phyloP scores from a whole-genome alignment of 2,329 filamentous ascomycete genomes.

The Colletotrichum graminicola region DNA sequence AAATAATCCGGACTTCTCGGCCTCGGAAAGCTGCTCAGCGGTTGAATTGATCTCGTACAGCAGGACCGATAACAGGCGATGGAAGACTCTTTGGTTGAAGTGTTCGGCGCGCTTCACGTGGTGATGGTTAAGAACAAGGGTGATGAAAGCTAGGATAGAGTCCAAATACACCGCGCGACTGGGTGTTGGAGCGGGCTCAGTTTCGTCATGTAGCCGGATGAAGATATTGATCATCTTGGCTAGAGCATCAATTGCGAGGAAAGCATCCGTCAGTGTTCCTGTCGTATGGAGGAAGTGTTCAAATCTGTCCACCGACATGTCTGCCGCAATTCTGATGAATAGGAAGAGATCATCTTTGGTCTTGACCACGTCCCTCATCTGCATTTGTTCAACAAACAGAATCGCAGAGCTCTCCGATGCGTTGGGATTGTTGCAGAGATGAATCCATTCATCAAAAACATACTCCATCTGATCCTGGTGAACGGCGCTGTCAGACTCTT shows the following conservation, averaged over 20 bases:
- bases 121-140: conserved; percentile 87
- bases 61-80: conserved; percentile 86
- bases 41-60: conserved; percentile 78
- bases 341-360: conserved; percentile 80
- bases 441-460: conserved; percentile 95
- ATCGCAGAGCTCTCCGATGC: conserved; percentile 78
- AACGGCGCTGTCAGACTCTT: conserved; percentile 4
- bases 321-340: conserved; percentile 86
- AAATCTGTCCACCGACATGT: conserved; percentile 81
- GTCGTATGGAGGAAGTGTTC: conserved; percentile 76
- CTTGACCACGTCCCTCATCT: conserved; percentile 78
- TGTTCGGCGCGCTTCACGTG: conserved; percentile 82
- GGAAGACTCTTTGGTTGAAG: conserved; percentile 91
- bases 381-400: conserved; percentile 87
- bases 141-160: conserved; percentile 80
- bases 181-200: conserved; percentile 67
- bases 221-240: conserved; percentile 84
- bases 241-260: conserved; percentile 79
- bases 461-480: conserved; percentile 91
- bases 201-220: conserved; percentile 77
- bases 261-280: conserved; percentile 69
- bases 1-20: conserved; percentile 77
- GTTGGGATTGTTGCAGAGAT: conserved; percentile 81
- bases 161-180: conserved; percentile 80
- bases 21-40: conserved; percentile 68